phyloP scores from a whole-genome alignment of 108 stramenopile species.

The Bacterosira constricta region DNA sequence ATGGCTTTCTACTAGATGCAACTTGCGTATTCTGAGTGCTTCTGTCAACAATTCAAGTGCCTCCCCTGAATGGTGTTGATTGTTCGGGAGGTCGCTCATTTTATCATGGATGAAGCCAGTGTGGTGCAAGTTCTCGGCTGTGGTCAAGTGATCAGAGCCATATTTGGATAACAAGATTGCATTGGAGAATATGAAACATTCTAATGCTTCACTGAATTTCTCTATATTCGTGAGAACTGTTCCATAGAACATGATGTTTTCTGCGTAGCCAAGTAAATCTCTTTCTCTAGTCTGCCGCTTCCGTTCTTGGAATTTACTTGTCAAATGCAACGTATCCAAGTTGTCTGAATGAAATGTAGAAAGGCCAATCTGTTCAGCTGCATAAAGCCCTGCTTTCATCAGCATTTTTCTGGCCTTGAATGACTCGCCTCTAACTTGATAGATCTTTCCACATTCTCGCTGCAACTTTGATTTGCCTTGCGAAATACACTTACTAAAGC shows the following conservation, averaged over 20 bases:
- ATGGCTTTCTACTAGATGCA: constrained; percentile 51
- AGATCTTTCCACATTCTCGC: constrained; percentile 33
- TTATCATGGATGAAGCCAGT: constrained; percentile 33
- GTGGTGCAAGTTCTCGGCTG: constrained; percentile 41
- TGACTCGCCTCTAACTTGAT: constrained; percentile 36
- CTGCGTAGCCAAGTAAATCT: constrained; percentile 23
- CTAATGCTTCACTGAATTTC: constrained; percentile 31
- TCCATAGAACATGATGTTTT: constrained; percentile 36
- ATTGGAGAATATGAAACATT: constrained; percentile 44
- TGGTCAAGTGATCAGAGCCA: constrained; percentile 44
- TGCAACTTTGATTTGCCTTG: constrained; percentile 27
- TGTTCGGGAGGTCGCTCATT: constrained; percentile 1
- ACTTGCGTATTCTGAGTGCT: constrained; percentile 46
- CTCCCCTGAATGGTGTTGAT: constrained; percentile 20
- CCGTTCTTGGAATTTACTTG: constrained; percentile 18
- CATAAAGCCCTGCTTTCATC: constrained; percentile 20
- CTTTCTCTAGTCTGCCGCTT: constrained; percentile 27
- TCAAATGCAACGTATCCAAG: constrained; percentile 2
- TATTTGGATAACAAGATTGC: constrained; percentile 40
- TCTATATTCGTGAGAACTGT: constrained; percentile 31
- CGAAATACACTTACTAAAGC: constrained; percentile 34
- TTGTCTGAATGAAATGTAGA: constrained; percentile 9
- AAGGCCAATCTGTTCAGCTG: constrained; percentile 12
- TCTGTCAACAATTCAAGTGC: constrained; percentile 44
- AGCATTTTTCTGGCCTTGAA: constrained; percentile 31